These are phyloP conservation scores for Aspergillus ochraceus DNA, from an alignment of 2,329 filamentous ascomycete genomes.

Conservation along the genomic window DNA sequence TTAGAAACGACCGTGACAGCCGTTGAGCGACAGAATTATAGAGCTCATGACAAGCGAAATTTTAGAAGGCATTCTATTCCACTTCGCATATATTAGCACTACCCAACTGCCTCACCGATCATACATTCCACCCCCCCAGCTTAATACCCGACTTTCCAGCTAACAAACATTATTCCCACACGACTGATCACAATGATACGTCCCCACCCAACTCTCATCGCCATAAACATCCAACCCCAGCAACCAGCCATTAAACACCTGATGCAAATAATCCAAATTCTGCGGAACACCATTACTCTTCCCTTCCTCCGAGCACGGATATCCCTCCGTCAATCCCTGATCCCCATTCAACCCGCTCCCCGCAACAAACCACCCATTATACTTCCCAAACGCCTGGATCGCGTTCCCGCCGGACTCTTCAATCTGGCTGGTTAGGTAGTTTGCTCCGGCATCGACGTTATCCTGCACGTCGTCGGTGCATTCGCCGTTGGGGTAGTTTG, in stretches of 20 bases:
- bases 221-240: background rate
- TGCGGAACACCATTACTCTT: background rate
- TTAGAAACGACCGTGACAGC: too few relatives aligned
- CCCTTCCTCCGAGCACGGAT: background rate
- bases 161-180: background rate
- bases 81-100: too few relatives aligned
- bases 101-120: too few relatives aligned
- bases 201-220: background rate
- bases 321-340: background rate
- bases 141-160: too few relatives aligned
- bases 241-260: background rate
- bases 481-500: too few relatives aligned
- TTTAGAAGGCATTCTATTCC: too few relatives aligned
- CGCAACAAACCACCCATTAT: background rate
- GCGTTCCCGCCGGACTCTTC: background rate
- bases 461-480: too few relatives aligned
- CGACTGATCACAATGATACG: background rate
- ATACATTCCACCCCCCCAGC: too few relatives aligned
- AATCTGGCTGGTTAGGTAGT: background rate
- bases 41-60: too few relatives aligned
- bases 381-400: background rate
- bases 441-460: too few relatives aligned
- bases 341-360: too few relatives aligned
- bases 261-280: background rate
- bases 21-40: too few relatives aligned